Evolutionary conservation across 371 early-diverging fungal genomes (phyloP).

Genomic region (Conidiobolus incongruus): DNA sequence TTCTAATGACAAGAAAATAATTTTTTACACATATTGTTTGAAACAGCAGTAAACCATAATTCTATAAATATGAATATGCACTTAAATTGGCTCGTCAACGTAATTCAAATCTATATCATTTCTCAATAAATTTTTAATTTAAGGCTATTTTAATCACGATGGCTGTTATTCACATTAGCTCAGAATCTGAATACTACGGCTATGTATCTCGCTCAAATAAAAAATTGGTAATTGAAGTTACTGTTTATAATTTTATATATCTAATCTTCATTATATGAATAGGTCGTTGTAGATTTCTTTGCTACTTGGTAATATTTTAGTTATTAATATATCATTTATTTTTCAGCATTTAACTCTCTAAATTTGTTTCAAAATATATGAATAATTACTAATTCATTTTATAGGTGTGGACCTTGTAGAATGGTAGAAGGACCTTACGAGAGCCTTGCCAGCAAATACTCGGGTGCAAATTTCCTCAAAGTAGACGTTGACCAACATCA

Average conservation of each 20-base stretch:
- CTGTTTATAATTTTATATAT: background rate
- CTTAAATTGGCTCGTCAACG: no score
- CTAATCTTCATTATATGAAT: no score
- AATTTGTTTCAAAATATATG: no score
- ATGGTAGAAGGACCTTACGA: slow-evolving; percentile 3
- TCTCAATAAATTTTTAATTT: no score
- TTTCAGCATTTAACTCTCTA: no score
- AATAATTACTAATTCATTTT: background rate
- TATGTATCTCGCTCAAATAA: background rate
- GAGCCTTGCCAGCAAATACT: background rate
- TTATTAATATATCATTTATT: no score
- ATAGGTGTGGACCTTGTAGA: slow-evolving; percentile 6
- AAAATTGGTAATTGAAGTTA: background rate
- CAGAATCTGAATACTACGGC: background rate
- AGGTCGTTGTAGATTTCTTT: slow-evolving; percentile 7
- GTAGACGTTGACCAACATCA: slow-evolving; percentile 5
- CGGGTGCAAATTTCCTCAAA: slow-evolving; percentile 4
- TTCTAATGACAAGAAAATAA: no score
- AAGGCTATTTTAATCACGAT: background rate
- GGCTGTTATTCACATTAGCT: background rate
- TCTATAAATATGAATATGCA: no score
- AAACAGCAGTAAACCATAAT: no score
- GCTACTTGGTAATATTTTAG: slow-evolving; percentile 4
- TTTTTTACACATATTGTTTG: no score
- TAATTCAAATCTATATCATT: no score